phyloP scores from a whole-genome alignment of 768 basidiomycete species.

The Suillus cothurnatus region DNA sequence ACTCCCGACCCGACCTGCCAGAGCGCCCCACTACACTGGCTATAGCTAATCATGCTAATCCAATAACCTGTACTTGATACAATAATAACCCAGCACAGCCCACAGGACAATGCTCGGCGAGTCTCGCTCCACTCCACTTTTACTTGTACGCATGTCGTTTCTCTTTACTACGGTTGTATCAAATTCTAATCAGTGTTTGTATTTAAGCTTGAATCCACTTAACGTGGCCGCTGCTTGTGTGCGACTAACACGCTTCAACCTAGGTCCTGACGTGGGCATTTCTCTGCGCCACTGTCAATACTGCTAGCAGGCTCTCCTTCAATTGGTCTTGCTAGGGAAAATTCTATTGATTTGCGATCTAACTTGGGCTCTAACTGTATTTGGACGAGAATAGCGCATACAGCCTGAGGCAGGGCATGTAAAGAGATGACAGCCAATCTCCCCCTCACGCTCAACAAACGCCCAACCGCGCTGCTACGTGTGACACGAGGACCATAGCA shows the following conservation, averaged over 20 bases:
- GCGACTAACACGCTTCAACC: background rate
- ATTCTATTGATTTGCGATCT: background rate
- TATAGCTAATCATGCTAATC: too few relatives aligned
- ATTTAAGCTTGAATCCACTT: background rate
- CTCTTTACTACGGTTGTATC: background rate
- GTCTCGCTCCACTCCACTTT: background rate
- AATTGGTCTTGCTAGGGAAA: background rate
- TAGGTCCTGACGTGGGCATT: background rate
- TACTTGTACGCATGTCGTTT: background rate
- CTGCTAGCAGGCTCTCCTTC: too few relatives aligned
- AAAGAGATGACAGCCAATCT: background rate
- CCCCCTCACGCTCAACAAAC: background rate
- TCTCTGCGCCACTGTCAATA: too few relatives aligned
- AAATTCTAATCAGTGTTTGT: background rate
- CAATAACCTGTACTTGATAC: too few relatives aligned
- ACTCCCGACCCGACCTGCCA: too few relatives aligned
- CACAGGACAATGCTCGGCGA: background rate
- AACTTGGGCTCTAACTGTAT: background rate
- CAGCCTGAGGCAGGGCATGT: background rate
- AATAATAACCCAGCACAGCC: too few relatives aligned
- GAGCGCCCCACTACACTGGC: too few relatives aligned
- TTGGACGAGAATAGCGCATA: background rate
- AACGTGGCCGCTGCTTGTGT: background rate
- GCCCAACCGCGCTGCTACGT: background rate
- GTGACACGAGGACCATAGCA: background rate